Base-by-base conservation (phyloP, 208 protist genomes). In the Zelonia costaricensis region DNA sequence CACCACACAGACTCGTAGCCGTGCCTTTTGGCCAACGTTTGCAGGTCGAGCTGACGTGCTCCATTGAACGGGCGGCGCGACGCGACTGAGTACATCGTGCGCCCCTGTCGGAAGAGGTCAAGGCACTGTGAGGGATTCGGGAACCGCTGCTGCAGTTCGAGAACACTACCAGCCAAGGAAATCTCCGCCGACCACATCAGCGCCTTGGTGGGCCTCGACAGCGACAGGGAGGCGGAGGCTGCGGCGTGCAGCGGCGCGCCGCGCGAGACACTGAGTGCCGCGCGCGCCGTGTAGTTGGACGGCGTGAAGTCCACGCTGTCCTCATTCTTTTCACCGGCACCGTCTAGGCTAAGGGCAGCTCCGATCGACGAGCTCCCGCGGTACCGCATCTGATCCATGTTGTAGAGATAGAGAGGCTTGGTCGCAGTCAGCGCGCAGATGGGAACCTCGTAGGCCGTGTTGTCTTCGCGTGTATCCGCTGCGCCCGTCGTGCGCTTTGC, bases 1-100 rank as follows among this genome's bases (percentile, higher is more conserved):
- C 84, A 94, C 78, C 80, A 92, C 23, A 48, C 55, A 3, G 86
- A 92, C 10, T 52, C 33, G 60, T 86, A 94, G 8, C 67, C 46
- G 4, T 60, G 40, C 10, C 28, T 40, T 31, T 43, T 28, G 10
- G 58, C 54, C 8, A 76, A 7, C 4, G 47, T 44, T 20, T 68
- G 59, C 25, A 92, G 68, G 1, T 66, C 4, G 2, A 9, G 15
- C 39, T 73, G 45, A 13, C 77, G 15, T 22, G 22, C 1, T 0
- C 3, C 10, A 23, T 18, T 27, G 30, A 78, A 89, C 20, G 59
- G 44, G 6, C 33, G 36, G 39, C 58, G 71, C 1, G 62, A 72
- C 1, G 5, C 3, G 28, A 81, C 57, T 36, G 60, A 74, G 39
- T 43, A 61, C 61, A 68, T 62, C n/a, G 12, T 9, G 31, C 13